Base-by-base conservation (phyloP, 2,329 filamentous ascomycete species). In the Monilinia aucupariae region DNA sequence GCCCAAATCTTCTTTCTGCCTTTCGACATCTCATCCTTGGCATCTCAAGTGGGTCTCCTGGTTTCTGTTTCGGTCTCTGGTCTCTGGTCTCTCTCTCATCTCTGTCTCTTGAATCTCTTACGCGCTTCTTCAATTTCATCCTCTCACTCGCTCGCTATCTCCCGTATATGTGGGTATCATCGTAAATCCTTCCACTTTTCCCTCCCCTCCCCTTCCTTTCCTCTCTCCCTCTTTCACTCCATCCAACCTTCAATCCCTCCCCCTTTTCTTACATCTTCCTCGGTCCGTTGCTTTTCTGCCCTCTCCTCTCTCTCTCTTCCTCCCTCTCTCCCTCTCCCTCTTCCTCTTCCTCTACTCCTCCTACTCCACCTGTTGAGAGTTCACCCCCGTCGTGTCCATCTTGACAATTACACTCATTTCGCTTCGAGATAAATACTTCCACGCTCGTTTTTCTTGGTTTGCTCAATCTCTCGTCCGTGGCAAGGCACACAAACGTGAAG, bases 401-500 rank as follows among this genome's bases (percentile, higher is more conserved):
- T 47, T 13, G 41, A 53, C 37, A 54, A 41, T 54, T 27, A 34
- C 39, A 45, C 56, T 39, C 37, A 39, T 39, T 55, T 61, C 39
- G 37, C n/a, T 39, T 37, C n/a, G 12, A 48, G 50, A 52, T 43
- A 60, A 39, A 56, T 61, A 37, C 39, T 55, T 60, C 37, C 58
- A 43, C 45, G 13, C 58, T 60, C 58, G 1, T 55, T 61, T n/a
- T n/a, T n/a, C n/a, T n/a, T 55, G 4, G 27, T 27, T 32, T n/a
- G 9, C 20, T 25, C n/a, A 22, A 6, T 15, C 41, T 37, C 43
- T 50, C 55, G 7, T 27, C 49, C 43, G 55, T 59, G 55, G 32
- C 55, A 49, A 59, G 55, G 43, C 27, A 59, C 55, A 59, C 27
- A 59, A 43, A 59, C 55, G 30, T 27, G 1, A 3, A 17, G 32